Conservation (phyloP, 768 basidiomycete genomes). For the Lentinula edodes region DNA sequence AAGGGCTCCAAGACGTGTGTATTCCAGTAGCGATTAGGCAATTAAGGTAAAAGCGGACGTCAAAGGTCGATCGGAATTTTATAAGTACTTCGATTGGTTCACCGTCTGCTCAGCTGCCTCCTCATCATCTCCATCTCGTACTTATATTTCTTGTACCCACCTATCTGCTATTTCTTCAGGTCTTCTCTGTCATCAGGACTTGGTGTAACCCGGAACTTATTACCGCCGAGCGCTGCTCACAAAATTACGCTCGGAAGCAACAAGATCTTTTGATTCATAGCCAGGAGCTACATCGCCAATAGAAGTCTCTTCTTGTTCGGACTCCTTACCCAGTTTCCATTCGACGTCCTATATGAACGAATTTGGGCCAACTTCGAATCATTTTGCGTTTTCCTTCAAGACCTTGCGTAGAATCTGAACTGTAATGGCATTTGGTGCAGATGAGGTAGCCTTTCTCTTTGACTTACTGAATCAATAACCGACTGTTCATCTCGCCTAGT, state of each 20-base stretch:
- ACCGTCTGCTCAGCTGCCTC: not conserved
- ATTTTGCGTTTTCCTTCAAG: not conserved
- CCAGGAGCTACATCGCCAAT: not conserved
- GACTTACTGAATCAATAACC: no score
- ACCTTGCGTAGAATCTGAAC: not conserved
- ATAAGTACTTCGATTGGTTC: not conserved
- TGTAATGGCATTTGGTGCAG: constrained; percentile 8
- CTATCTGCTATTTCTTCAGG: not conserved
- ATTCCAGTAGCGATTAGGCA: not conserved
- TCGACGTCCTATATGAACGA: not conserved
- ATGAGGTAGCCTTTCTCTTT: not conserved
- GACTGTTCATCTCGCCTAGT: constrained; percentile 3
- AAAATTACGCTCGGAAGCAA: no score
- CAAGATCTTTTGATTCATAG: not conserved
- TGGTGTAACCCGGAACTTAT: not conserved
- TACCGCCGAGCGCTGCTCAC: not conserved
- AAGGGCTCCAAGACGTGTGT: not conserved
- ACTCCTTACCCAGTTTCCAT: not conserved
- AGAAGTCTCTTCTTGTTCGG: not conserved
- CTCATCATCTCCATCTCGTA: not conserved
- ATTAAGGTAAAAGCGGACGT: not conserved
- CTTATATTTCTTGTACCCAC: not conserved
- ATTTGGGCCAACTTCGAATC: not conserved
- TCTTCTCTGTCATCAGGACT: not conserved
- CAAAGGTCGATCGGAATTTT: not conserved